phyloP scores from a whole-genome alignment of 371 early-diverging fungal species.

The Zychaea mexicana region DNA sequence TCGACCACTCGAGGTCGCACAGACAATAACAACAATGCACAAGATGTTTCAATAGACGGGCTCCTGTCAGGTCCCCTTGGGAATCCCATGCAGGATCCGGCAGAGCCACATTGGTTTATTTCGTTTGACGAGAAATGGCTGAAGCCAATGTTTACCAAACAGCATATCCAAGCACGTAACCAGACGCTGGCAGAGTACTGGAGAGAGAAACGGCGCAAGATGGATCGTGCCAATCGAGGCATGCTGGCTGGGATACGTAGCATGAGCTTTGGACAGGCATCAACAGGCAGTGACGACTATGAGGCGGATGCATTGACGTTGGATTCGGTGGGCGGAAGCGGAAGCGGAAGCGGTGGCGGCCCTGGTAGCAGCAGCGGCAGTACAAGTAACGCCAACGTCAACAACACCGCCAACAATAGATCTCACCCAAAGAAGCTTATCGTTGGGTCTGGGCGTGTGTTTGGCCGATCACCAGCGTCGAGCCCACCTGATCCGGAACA shows the following conservation, averaged over 20 bases:
- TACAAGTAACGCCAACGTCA: not conserved
- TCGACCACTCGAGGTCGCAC: conserved; percentile 22
- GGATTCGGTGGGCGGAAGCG: conserved; percentile 24
- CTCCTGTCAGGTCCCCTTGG: conserved; percentile 54
- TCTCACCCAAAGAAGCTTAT: not conserved
- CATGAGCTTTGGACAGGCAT: conserved; percentile 22
- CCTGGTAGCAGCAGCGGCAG: not conserved
- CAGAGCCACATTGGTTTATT: conserved; percentile 82
- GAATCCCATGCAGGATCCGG: conserved; percentile 52
- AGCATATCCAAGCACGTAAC: conserved; percentile 44
- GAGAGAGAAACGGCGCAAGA: conserved; percentile 48
- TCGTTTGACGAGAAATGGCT: conserved; percentile 81
- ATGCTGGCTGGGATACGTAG: conserved; percentile 46
- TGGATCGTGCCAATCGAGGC: conserved; percentile 46
- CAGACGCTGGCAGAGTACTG: conserved; percentile 51
- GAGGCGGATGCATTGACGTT: conserved; percentile 36
- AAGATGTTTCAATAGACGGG: conserved; percentile 45
- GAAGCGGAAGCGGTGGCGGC: not conserved
- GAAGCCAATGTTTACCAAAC: conserved; percentile 74
- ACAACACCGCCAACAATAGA: not conserved
- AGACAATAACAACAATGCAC: conserved; percentile 11
- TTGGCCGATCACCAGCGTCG: conserved; percentile 44
- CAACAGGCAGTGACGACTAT: conserved; percentile 12
- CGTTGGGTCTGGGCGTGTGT: conserved; percentile 39
- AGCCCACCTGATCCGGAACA: conserved; percentile 6